Conservation (phyloP, 169 alveolate species). For the Cryptosporidium sp. region DNA sequence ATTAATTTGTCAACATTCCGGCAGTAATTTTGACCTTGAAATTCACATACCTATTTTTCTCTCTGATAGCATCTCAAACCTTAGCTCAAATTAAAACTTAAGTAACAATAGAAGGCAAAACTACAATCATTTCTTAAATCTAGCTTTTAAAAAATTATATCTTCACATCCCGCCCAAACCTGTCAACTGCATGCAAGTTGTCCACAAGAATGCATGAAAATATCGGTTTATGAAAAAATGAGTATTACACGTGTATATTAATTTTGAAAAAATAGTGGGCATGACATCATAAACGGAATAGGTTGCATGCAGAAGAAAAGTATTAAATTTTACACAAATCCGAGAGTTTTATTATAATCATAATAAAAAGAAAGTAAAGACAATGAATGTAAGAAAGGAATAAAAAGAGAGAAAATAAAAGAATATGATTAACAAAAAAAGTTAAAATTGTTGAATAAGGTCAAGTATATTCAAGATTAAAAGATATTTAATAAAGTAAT, state of each 20-base stretch:
- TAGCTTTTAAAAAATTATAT: neutral
- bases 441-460: neutral
- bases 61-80: neutral
- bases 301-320: constrained; percentile 29
- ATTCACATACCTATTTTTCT: constrained; percentile 11
- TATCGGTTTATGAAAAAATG: constrained; percentile 26
- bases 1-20: neutral
- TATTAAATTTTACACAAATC: constrained; percentile 20
- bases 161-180: neutral
- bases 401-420: neutral
- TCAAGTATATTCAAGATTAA: neutral
- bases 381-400: neutral
- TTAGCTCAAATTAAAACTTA: neutral
- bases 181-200: constrained; percentile 7
- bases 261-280: constrained; percentile 1
- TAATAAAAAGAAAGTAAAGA: neutral
- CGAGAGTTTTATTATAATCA: constrained; percentile 42
- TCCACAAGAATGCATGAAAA: constrained; percentile 58
- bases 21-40: neutral
- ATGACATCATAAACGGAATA: neutral
- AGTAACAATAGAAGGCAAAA: neutral
- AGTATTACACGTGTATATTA: constrained; percentile 14
- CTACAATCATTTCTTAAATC: neutral
- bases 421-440: constrained; percentile 1
- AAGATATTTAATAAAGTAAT: neutral